Conservation (phyloP, 1,284 basidiomycete genomes). For the Phylloboletellus chloephorus region DNA sequence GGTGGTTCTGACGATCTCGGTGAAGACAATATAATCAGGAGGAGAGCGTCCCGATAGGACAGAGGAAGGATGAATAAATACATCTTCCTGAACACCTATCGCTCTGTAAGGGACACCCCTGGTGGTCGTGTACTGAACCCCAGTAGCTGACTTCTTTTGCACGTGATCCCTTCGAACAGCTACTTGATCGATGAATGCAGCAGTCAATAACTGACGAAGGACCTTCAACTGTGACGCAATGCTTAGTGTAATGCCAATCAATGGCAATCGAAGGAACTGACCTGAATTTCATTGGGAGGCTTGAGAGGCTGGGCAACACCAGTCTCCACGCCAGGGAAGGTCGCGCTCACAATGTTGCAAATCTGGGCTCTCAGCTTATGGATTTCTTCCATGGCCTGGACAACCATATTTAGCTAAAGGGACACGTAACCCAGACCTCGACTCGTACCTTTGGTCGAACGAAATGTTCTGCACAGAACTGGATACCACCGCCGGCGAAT, state of each 20-base stretch:
- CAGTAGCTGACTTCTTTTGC: constrained; percentile 51
- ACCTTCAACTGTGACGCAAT: constrained; percentile 68
- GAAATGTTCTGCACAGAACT: constrained; percentile 88
- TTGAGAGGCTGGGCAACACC: constrained; percentile 56
- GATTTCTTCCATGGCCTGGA: constrained; percentile 96
- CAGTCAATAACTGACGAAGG: constrained; percentile 82
- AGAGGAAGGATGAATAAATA: constrained; percentile 91
- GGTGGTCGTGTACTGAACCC: constrained; percentile 67
- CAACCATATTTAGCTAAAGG: constrained; percentile 1
- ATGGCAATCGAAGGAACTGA: constrained; percentile 27
- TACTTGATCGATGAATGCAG: constrained; percentile 94
- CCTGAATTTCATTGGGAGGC: constrained; percentile 75
- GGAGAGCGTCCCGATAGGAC: constrained; percentile 67
- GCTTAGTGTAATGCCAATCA: constrained; percentile 1
- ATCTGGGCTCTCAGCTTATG: constrained; percentile 95
- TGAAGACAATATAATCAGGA: constrained; percentile 85
- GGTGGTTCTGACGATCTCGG: constrained; percentile 74
- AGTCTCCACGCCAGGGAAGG: constrained; percentile 59
- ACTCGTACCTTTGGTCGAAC: constrained; percentile 78
- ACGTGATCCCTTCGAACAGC: constrained; percentile 88
- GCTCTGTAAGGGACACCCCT: constrained; percentile 84
- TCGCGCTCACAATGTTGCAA: constrained; percentile 70
- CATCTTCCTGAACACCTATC: constrained; percentile 78
- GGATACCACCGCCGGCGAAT: constrained; percentile 72
- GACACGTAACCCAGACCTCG: background rate